A percentile compares a stretch with the other conserved stretches of the same genome.
Conservation (phyloP, 1,284 basidiomycete genomes). For the Mycosarcoma maydis region DNA sequence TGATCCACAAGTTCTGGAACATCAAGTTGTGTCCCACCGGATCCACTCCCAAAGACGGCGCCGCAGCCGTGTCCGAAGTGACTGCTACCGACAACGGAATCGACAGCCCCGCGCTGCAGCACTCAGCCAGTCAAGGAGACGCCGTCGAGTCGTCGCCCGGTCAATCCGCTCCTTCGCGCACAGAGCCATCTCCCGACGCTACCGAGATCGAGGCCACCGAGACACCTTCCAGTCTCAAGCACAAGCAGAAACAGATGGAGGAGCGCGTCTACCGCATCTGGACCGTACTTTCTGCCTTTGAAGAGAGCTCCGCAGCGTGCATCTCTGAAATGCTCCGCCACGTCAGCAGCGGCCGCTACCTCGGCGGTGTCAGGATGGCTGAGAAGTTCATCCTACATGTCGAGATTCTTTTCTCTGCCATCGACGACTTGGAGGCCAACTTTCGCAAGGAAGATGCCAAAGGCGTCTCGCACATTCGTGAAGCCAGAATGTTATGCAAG, state of each 20-base stretch:
- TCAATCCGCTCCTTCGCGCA: slow-evolving; percentile 34
- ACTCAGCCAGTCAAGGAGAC: slow-evolving; percentile 15
- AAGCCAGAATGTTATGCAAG: slow-evolving; percentile 97
- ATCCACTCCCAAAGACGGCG: slow-evolving; percentile 54
- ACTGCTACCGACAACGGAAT: slow-evolving; percentile 8
- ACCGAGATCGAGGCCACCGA: slow-evolving; percentile 77
- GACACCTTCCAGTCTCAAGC: slow-evolving; percentile 83
- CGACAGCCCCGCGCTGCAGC: slow-evolving; percentile 12
- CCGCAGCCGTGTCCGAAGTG: slow-evolving; percentile 19
- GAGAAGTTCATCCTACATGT: slow-evolving; percentile 99
- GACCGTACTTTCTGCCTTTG: slow-evolving; percentile 98
- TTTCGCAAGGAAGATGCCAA: slow-evolving; percentile 79
- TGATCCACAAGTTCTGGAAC: slow-evolving; percentile 99
- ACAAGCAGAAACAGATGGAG: slow-evolving; percentile 94
- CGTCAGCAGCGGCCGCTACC: slow-evolving; percentile 93
- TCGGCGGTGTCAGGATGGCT: slow-evolving; percentile 96
- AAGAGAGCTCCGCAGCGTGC: slow-evolving; percentile 98
- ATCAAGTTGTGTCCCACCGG: slow-evolving; percentile 77
- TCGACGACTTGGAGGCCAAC: slow-evolving; percentile 92
- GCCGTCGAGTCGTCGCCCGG: slow-evolving; percentile 31
- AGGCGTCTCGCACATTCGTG: slow-evolving; percentile 93
- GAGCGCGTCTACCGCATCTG: slow-evolving; percentile 98
- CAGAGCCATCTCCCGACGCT: slow-evolving; percentile 49
- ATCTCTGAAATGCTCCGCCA: slow-evolving; percentile 96
- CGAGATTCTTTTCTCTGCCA: slow-evolving; percentile 94